Conservation (phyloP, 768 basidiomycete species). For the Candolleomyces aberdarensis region DNA sequence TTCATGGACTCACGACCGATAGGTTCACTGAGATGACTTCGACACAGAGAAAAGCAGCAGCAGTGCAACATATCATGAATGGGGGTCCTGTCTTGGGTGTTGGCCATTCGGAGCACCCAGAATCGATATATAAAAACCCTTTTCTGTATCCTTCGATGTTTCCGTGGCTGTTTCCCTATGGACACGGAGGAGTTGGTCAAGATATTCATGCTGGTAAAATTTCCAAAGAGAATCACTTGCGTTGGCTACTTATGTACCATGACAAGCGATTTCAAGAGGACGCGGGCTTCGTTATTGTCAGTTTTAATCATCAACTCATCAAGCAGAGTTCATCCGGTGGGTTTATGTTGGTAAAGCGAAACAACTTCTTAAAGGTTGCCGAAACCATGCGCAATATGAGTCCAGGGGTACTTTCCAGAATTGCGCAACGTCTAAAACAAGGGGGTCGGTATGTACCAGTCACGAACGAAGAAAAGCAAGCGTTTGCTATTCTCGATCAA, state of each 20-base stretch:
- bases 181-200: conserved; percentile 23
- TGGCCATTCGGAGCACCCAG: conserved; percentile 20
- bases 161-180: conserved; percentile 31
- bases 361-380: conserved; percentile 19
- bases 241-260: conserved; percentile 27
- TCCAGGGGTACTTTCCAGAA: conserved; percentile 9
- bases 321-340: conserved; percentile 10
- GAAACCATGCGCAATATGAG: conserved; percentile 15
- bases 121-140: conserved; percentile 33
- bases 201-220: not conserved
- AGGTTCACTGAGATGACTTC: conserved; percentile 16
- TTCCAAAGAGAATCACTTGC: conserved; percentile 15
- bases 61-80: conserved; percentile 22
- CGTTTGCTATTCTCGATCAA: conserved; percentile 22
- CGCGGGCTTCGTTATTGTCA: conserved; percentile 24
- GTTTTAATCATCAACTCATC: conserved; percentile 31
- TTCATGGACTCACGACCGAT: conserved; percentile 32
- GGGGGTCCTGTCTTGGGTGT: conserved; percentile 23
- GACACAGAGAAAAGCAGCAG: conserved; percentile 17
- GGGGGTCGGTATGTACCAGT: not conserved
- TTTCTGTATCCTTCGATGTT: not conserved
- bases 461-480: not conserved
- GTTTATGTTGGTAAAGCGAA: conserved; percentile 2
- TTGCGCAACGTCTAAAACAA: not conserved
- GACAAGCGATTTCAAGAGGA: conserved; percentile 35